A percentile compares a stretch with the other conserved stretches of the same genome.
Conservation (phyloP, 2,329 filamentous ascomycete species). For the Colletotrichum spinosum region DNA sequence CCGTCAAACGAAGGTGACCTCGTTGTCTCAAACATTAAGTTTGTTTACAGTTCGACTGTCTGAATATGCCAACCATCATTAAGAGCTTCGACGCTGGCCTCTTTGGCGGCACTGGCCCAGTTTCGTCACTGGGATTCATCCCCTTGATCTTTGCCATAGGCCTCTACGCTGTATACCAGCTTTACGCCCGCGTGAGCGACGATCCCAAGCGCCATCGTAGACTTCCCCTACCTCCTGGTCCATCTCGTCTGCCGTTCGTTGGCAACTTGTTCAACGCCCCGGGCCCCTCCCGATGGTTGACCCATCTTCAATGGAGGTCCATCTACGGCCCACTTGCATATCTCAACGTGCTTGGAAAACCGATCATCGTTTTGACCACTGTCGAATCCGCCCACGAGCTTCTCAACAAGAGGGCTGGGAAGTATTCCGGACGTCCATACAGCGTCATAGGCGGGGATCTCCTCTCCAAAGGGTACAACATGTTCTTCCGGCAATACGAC, state of each 20-base stretch:
- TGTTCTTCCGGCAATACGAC: conserved; percentile 27
- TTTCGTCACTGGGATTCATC: background rate
- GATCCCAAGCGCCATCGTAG: background rate
- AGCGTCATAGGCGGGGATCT: conserved; percentile 1
- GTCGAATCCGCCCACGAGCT: conserved; percentile 27
- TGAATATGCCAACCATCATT: background rate
- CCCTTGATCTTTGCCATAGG: background rate
- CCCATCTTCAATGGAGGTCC: conserved; percentile 18
- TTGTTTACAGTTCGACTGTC: too few species aligned
- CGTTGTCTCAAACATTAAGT: too few species aligned
- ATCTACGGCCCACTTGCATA: conserved; percentile 15
- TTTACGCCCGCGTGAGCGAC: background rate
- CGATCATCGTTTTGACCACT: conserved; percentile 15
- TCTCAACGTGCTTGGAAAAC: background rate
- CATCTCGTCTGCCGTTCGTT: background rate
- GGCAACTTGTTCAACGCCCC: conserved; percentile 25
- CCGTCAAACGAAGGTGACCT: too few species aligned
- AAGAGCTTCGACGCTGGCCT: background rate
- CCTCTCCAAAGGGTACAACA: conserved; percentile 2
- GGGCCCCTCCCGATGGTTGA: conserved; percentile 6
- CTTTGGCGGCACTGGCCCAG: background rate
- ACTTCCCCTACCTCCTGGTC: conserved; percentile 16
- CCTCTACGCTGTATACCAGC: background rate
- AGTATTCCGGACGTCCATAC: conserved; percentile 14
- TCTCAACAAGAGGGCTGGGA: conserved; percentile 19